Evolutionary conservation across 2,329 filamentous ascomycete genomes (phyloP).

Genomic region (Fusarium napiforme): DNA sequence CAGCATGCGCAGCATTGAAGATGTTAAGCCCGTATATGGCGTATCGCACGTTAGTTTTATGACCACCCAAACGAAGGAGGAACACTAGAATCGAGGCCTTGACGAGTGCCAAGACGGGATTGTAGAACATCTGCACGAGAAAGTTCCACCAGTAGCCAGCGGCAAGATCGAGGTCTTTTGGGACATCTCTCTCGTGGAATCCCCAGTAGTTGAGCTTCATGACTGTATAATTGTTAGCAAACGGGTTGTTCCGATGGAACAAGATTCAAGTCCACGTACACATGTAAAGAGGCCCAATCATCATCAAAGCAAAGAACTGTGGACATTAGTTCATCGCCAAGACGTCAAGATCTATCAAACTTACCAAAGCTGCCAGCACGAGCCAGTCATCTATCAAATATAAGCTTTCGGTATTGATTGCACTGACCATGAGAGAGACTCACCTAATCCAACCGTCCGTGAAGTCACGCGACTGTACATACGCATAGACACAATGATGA

Average conservation of each 20-base stretch:
- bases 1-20: conserved; percentile 44
- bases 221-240: background rate
- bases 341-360: accelerated
- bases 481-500: conserved; percentile 42
- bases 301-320: conserved; percentile 31
- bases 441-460: conserved; percentile 43
- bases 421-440: background rate
- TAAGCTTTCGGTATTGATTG: background rate
- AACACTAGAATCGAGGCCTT: conserved; percentile 59
- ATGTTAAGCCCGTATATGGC: conserved; percentile 39
- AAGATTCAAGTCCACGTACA: conserved; percentile 1
- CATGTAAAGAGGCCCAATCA: conserved; percentile 33
- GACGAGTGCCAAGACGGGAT: conserved; percentile 57
- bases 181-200: conserved; percentile 39
- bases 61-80: conserved; percentile 55
- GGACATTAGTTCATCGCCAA: background rate
- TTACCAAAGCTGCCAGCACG: conserved; percentile 22
- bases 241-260: accelerated
- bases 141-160: conserved; percentile 51
- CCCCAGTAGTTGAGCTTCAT: conserved; percentile 51
- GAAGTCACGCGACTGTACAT: conserved; percentile 45
- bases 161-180: conserved; percentile 31
- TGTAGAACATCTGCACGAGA: conserved; percentile 55
- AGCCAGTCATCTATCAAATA: conserved; percentile 25
- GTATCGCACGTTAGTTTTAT: conserved; percentile 45